Conservation (phyloP, 495 filamentous ascomycete species). For the Aspergillus ellipticus region DNA sequence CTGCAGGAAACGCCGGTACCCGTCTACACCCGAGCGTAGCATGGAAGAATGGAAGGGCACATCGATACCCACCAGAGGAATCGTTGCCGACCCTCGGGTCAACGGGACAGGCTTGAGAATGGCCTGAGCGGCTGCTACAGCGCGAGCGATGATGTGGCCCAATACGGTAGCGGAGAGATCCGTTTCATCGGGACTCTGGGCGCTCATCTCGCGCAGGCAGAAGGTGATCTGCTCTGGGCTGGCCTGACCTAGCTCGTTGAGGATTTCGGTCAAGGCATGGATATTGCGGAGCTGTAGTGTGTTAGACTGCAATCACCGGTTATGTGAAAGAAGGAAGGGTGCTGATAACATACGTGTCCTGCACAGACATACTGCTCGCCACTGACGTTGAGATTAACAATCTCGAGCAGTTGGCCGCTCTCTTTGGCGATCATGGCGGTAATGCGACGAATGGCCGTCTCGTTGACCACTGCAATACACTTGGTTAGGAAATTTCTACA, state of each 20-base stretch:
- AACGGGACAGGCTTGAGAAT: neutral
- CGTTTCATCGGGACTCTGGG: neutral
- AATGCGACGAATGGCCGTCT: neutral
- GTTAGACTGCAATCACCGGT: too few relatives aligned
- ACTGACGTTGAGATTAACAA: neutral
- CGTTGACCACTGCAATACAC: neutral
- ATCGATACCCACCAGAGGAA: conserved; percentile 3
- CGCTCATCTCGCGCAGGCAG: too few relatives aligned
- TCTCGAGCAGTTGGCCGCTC: neutral
- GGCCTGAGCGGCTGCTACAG: neutral
- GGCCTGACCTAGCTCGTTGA: neutral
- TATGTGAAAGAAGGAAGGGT: neutral
- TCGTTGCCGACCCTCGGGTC: neutral
- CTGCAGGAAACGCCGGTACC: conserved; percentile 15
- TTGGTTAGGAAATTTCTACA: too few relatives aligned
- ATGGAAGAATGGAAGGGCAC: conserved; percentile 4
- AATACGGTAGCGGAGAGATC: neutral
- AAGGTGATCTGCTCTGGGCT: too few relatives aligned
- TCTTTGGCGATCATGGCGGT: neutral
- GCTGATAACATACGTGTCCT: neutral
- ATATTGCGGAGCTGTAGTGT: neutral
- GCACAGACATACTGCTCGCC: conserved; percentile 4
- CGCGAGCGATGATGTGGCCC: neutral
- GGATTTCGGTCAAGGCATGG: neutral
- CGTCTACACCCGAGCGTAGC: conserved; percentile 7